Conservation (phyloP, 495 filamentous ascomycete species). For the Aspergillus panamensis region DNA sequence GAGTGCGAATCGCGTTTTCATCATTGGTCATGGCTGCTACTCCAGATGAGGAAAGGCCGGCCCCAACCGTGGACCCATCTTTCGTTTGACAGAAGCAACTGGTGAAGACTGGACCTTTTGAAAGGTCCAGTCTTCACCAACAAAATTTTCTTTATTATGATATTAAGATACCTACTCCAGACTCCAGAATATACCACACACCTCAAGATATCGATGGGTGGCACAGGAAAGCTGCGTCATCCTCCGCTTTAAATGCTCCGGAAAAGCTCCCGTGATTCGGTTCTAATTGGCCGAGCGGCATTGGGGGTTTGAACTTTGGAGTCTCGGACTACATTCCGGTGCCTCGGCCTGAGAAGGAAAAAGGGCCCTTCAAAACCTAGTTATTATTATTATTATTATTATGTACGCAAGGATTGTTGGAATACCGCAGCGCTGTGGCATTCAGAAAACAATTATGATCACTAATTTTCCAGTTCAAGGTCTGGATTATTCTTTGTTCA, state of each 20-base stretch:
- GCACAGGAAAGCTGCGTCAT: background rate
- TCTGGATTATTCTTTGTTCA: background rate
- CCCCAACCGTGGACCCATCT: background rate
- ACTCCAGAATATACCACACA: too few relatives aligned
- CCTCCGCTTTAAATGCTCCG: background rate
- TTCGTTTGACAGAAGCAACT: too few relatives aligned
- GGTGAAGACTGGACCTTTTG: background rate
- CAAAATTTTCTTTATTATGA: background rate
- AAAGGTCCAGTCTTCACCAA: background rate
- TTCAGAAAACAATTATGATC: background rate
- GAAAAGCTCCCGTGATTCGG: conserved; percentile 3
- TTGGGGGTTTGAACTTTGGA: background rate
- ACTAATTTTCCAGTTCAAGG: background rate
- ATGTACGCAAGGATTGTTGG: background rate
- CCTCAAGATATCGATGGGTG: too few relatives aligned
- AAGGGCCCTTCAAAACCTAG: background rate
- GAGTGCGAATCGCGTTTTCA: conserved; percentile 1
- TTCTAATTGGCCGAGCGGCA: background rate
- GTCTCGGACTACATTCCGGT: conserved; percentile 4
- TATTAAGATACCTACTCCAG: too few relatives aligned
- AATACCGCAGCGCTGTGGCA: background rate
- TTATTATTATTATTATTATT: background rate
- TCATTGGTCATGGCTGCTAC: conserved; percentile 5
- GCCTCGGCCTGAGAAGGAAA: background rate
- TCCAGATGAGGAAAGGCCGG: background rate